Conservation (phyloP, 2,329 filamentous ascomycete species). For the Colletotrichum theobromicola region DNA sequence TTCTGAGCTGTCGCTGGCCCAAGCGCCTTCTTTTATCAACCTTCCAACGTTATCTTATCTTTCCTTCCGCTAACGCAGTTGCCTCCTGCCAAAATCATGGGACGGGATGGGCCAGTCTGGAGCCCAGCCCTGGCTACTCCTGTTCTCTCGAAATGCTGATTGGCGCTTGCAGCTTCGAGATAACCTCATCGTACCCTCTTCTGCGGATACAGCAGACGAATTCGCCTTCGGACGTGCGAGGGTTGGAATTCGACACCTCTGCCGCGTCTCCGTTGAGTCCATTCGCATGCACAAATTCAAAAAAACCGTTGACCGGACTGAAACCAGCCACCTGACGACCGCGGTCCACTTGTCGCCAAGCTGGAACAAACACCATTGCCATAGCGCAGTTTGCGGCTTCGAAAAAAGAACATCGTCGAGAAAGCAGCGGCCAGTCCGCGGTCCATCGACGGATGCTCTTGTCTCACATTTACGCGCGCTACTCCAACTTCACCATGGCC, state of each 20-base stretch:
- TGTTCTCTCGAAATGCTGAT: background rate
- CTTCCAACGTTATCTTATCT: conserved; percentile 6
- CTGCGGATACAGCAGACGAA: background rate
- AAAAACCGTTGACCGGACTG: background rate
- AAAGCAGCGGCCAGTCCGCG: background rate
- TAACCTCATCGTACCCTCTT: background rate
- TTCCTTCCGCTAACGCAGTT: background rate
- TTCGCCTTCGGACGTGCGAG: background rate
- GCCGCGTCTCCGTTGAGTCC: background rate
- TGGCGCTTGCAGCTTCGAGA: background rate
- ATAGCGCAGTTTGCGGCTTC: background rate
- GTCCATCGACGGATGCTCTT: background rate
- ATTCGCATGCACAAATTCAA: background rate
- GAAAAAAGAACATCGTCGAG: background rate
- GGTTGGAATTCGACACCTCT: background rate
- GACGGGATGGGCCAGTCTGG: background rate
- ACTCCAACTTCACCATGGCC: background rate
- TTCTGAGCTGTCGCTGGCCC: background rate
- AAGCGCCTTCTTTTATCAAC: background rate
- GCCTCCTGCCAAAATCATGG: background rate
- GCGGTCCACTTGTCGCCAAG: background rate
- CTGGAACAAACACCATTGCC: background rate
- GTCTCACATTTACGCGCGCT: background rate
- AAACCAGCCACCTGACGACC: background rate
- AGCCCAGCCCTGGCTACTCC: background rate